Conservation (phyloP, 805 yeast genomes). For the Scheffersomyces lignosus region DNA sequence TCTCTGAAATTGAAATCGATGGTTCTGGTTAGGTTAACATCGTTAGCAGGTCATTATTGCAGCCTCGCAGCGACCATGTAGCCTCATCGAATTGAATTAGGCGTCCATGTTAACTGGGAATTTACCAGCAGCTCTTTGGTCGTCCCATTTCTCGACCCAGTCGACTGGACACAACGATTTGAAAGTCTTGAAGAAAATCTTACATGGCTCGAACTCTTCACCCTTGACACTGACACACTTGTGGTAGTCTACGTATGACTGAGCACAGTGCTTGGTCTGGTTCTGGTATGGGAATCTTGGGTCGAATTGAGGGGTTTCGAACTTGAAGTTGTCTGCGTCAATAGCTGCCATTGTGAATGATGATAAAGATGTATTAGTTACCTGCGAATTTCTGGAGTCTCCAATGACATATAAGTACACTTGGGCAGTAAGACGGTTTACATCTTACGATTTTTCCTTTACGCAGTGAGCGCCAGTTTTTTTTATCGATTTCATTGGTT, state of each 20-base stretch:
- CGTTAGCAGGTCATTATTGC: too few relatives aligned
- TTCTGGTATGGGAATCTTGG: conserved; percentile 96
- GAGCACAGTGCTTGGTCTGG: conserved; percentile 99
- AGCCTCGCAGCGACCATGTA: too few relatives aligned
- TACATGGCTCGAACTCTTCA: conserved; percentile 97
- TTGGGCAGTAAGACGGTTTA: conserved; percentile 2
- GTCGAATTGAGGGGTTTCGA: conserved; percentile 60
- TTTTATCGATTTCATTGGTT: conserved; percentile 9
- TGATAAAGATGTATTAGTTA: conserved; percentile 11
- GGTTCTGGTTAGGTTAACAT: too few relatives aligned
- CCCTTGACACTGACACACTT: conserved; percentile 96
- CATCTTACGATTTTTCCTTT: conserved; percentile 12
- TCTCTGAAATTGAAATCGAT: too few relatives aligned
- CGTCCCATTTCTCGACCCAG: conserved; percentile 89
- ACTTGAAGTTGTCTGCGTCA: conserved; percentile 29
- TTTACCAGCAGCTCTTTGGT: conserved; percentile 65
- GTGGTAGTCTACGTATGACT: conserved; percentile 96
- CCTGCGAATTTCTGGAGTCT: conserved; percentile 10
- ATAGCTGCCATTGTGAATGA: conserved; percentile 18
- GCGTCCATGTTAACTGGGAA: conserved; percentile 40
- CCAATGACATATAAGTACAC: conserved; percentile 13
- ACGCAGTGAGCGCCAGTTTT: conserved; percentile 3
- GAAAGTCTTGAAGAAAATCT: conserved; percentile 90
- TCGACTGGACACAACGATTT: conserved; percentile 81
- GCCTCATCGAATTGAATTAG: too few relatives aligned